Base-by-base conservation (phyloP, 306 rosid species). In the Gynostemma pentaphyllum region DNA sequence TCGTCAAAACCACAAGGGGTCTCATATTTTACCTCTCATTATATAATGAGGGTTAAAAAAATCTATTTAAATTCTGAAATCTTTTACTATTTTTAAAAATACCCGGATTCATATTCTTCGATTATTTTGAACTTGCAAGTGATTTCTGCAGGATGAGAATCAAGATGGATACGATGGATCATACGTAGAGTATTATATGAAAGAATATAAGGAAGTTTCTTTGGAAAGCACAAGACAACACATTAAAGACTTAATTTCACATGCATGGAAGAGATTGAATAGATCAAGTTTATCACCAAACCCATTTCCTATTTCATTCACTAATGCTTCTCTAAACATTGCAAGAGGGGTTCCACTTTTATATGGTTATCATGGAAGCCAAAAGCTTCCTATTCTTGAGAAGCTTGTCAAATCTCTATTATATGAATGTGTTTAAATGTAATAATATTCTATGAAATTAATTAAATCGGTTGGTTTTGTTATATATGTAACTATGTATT, bases 321-420 rank as follows among this genome's bases (percentile, higher is more conserved):
- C 34, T 5, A 39, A 74, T 24, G 68, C 82, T 9, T 76, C 84
- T 68, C 70, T 79, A 1, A 75, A 77, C 74, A 62, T 66, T 30
- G 81, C 83, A 0, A 71, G 89, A 78, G 71, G 78, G 81, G 88
- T 79, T 2, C 87, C 86, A 9, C 29, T 74, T 39, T 69, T 83
- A 81, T 83, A 85, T 21, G 56, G 71, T 42, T 77, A 76, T 37
- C 61, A 76, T 26, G 50, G 52, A 14, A 68, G 78, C 52, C 80
- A 74, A 48, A 39, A 78, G 51, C 78, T 80, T 51, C 70, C 72
- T 14, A 48, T 18, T 27, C 77, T 85, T 0, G 68, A 64, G 51
- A 50, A 81, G 44, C 67, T 81, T n/a, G 37, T 74, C 18, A 78
- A 78, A 26, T 70, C 68, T 8, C 1, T 78, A 50, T 66, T 78